Evolutionary conservation across 805 yeast species (phyloP), one percentile per base, ranked within the genome.

Genomic region (Zygoascus tannicola): DNA sequence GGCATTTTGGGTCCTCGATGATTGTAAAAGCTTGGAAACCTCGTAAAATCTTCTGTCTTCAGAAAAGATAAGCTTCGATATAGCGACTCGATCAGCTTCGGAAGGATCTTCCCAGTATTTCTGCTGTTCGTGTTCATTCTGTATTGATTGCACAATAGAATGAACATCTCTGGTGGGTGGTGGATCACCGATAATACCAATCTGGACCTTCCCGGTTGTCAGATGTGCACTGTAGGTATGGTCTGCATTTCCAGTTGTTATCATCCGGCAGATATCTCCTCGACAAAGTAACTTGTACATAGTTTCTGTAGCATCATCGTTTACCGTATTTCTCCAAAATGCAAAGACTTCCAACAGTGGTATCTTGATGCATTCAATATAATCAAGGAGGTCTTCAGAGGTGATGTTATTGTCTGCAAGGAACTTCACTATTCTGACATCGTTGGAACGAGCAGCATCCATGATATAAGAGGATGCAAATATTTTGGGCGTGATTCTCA

Each of bases 11-110:
- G 74, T 69, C 47, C 74, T 74, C 0, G 86, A 79, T 4, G 84
- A 78, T 56, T 82, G 88, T 30, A 90, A 59, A 15, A 87, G 60
- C 26, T 76, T 73, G 0, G 88, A 75, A 10, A 83, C 80, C 54
- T 88, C 95, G 52, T 75, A 77, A 56, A 81, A 83, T 38, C 97
- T 66, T 38, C 94, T 65, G 59, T 90, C 97, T 35, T 75, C 72
- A 14, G 80, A 76, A 56, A 86, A 90, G 0, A 88, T 78, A 10
- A 82, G 62, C 49, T 75, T 76, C 1, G 90, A 78, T n/a, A 83
- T 71, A 26, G 73, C 73, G 37, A 80, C 71, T 38, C 81, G 65
- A 45, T 81, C 88, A 3, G 80, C 78, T 53, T 83, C 90, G 0
- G 78, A 68, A 40, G 78, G 82, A 5, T 75, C 81, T 59, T 80